Conservation (phyloP, 2,329 filamentous ascomycete species). For the Colletotrichum falcatum region DNA sequence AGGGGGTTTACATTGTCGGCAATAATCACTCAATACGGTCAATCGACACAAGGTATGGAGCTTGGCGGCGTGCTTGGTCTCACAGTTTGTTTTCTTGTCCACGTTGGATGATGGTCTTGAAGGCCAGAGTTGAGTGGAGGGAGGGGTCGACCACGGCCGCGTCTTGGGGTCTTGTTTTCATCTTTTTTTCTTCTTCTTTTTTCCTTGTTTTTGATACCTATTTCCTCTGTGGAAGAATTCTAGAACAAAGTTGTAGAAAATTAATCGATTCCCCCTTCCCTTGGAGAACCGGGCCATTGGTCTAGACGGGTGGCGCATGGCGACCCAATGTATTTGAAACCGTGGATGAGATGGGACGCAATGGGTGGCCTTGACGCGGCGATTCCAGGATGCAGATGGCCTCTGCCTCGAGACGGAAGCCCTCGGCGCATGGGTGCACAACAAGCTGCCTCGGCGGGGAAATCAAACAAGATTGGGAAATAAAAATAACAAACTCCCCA, state of each 20-base stretch:
- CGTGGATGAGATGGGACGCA: neutral
- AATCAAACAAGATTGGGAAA: no score
- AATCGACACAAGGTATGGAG: slow-evolving; percentile 32
- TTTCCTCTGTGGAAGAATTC: slow-evolving; percentile 1
- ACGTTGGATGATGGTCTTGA: neutral
- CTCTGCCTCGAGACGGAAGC: no score
- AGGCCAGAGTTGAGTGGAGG: neutral
- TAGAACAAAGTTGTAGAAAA: slow-evolving; percentile 27
- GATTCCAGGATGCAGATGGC: neutral
- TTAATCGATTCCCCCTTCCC: neutral
- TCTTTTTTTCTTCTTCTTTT: neutral
- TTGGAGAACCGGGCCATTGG: accelerated
- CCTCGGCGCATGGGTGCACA: no score
- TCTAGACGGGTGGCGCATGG: neutral
- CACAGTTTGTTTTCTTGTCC: neutral
- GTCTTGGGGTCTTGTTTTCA: neutral
- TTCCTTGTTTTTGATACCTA: slow-evolving; percentile 35
- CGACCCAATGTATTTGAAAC: slow-evolving; percentile 15
- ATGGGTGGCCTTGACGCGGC: neutral
- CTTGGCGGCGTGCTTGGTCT: slow-evolving; percentile 6
- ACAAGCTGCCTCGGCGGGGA: no score
- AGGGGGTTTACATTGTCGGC: slow-evolving; percentile 24
- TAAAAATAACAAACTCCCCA: no score
- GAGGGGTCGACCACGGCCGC: slow-evolving; percentile 2
- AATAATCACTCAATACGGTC: slow-evolving; percentile 1